Evolutionary conservation across 2,329 filamentous ascomycete species (phyloP), one percentile per base, ranked within the genome.

Genomic region (Lachnellula occidentalis): DNA sequence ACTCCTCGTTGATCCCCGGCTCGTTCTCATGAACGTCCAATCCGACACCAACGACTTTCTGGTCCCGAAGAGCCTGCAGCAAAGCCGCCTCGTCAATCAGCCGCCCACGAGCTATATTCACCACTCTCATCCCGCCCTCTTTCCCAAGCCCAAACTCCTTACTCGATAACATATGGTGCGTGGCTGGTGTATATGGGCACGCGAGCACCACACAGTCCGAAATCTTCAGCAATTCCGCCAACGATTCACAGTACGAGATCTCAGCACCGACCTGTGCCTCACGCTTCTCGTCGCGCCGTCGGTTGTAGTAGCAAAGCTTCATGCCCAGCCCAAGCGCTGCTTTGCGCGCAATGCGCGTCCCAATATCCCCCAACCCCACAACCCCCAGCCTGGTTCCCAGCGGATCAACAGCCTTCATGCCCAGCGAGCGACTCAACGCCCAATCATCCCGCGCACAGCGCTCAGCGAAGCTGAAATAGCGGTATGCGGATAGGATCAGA

Each of bases 21-120:
- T 72, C 70, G 39, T 67, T 64, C 17, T 66, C 68, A 54, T 67
- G 67, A 2, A 72, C 70, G 48, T 73, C 71, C 6, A 71, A 51
- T 1, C 69, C 70, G 1, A 68, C 68, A 8, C 69, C 70, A 7
- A 65, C 63, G 0, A 72, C 64, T 34, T 64, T 66, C 15, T 64
- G 64, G 4, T 48, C 50, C n/a, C 69, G 61, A 50, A 73, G 60
- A 4, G 70, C 70, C 2, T 65, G 59, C 1, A 71, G 58, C 45
- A 72, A 53, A 1, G 69, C 69, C 15, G 64, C 60, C 56, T 73
- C 70, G 53, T 69, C 62, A 3, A 73, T 66, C 8, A 71, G 57
- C 17, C 63, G 61, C 15, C 70, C 70, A 17, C 70, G 58, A 2
- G 70, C 67, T 43, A 71, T 69, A 51, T 72, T 72, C 3, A 71